These are phyloP conservation scores for Zopfia rhizophila DNA, from an alignment of 2,329 filamentous ascomycete species.

Conservation along the genomic window DNA sequence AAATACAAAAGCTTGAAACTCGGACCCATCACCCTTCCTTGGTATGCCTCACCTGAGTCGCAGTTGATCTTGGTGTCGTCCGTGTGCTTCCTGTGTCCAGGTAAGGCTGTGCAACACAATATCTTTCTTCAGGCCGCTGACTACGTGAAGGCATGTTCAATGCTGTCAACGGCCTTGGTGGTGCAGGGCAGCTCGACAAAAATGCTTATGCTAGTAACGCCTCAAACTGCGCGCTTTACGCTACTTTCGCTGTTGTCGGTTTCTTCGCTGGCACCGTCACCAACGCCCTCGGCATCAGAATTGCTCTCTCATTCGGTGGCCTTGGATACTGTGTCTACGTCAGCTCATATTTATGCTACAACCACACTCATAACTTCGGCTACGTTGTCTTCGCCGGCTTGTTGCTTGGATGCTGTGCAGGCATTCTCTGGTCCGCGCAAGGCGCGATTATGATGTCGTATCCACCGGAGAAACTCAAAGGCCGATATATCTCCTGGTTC, in stretches of 20 bases:
- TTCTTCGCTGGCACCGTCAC: conserved; percentile 74
- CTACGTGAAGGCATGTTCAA: conserved; percentile 56
- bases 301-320: conserved; percentile 74
- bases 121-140: conserved; percentile 12
- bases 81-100: conserved; percentile 61
- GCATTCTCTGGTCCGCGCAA: conserved; percentile 80
- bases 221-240: conserved; percentile 72
- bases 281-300: conserved; percentile 75
- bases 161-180: conserved; percentile 58
- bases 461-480: conserved; percentile 80
- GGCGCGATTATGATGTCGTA: conserved; percentile 89
- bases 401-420: conserved; percentile 78
- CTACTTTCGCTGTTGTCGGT: conserved; percentile 71
- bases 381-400: conserved; percentile 79
- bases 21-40: conserved; percentile 52
- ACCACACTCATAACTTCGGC: conserved; percentile 70
- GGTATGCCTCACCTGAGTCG: conserved; percentile 57
- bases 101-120: conserved; percentile 18
- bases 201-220: conserved; percentile 68
- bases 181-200: conserved; percentile 53
- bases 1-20: conserved; percentile 54
- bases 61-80: conserved; percentile 59
- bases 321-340: conserved; percentile 79
- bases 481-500: conserved; percentile 85
- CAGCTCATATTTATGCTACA: conserved; percentile 73